A percentile compares a stretch with the other conserved stretches of the same genome.
Conservation (phyloP, 2,329 filamentous ascomycete species). For the Ampelomyces quisqualis region DNA sequence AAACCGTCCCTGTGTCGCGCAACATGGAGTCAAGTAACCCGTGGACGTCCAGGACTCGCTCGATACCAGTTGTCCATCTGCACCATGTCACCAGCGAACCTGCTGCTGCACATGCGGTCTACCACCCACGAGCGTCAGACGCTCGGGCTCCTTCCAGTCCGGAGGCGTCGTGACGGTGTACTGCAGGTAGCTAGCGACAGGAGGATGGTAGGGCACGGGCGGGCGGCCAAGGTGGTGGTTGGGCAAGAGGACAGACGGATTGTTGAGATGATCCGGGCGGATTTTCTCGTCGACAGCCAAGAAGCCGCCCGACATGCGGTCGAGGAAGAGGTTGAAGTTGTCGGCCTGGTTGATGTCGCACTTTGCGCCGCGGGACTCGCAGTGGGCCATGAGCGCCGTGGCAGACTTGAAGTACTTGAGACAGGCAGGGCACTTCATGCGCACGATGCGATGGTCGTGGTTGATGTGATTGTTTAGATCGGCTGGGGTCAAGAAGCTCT, state of each 20-base stretch:
- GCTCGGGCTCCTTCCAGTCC: constrained; percentile 32
- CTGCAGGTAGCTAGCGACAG: constrained; percentile 32
- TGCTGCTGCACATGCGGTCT: too few species aligned
- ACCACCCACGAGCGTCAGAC: constrained; percentile 17
- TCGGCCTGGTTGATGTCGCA: constrained; percentile 41
- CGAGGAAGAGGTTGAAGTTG: constrained; percentile 40
- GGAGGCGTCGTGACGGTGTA: constrained; percentile 35
- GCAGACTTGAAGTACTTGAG: constrained; percentile 44
- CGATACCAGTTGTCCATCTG: too few species aligned
- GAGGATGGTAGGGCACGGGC: constrained; percentile 30
- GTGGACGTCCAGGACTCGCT: too few species aligned
- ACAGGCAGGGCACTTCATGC: constrained; percentile 45
- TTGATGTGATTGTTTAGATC: constrained; percentile 44
- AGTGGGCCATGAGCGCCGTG: constrained; percentile 45
- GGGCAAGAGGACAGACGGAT: constrained; percentile 17
- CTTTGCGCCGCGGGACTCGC: constrained; percentile 37
- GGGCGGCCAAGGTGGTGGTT: constrained; percentile 23
- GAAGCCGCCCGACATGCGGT: constrained; percentile 48
- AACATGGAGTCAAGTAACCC: too few species aligned
- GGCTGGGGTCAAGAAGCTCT: constrained; percentile 21
- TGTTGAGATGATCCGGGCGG: constrained; percentile 36
- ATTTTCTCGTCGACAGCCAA: constrained; percentile 33
- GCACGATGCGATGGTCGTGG: constrained; percentile 37
- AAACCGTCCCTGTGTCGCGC: too few species aligned
- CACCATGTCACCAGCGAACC: neutral